Conservation (phyloP, 768 basidiomycete species). For the Hypsizygus marmoreus region DNA sequence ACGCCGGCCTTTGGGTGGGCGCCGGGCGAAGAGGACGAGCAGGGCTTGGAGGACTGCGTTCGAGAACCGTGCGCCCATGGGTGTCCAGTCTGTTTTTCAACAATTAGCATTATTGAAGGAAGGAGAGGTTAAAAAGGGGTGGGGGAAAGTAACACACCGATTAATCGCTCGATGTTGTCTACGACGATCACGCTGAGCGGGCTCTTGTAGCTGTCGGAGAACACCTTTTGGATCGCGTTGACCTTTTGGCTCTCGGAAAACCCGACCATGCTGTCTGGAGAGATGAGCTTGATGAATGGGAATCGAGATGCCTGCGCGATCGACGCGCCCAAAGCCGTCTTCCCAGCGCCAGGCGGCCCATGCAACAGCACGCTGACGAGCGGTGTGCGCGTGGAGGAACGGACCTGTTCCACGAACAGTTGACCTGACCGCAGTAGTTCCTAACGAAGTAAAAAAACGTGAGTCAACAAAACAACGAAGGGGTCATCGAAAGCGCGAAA, state of each 20-base stretch:
- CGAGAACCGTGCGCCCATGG: conserved; percentile 95
- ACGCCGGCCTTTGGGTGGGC: conserved; percentile 92
- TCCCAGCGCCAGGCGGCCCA: conserved; percentile 89
- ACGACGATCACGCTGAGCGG: conserved; percentile 95
- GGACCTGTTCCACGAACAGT: conserved; percentile 92
- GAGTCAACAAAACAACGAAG: background rate
- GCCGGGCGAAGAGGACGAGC: conserved; percentile 81
- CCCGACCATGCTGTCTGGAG: conserved; percentile 96
- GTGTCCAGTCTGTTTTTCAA: conserved; percentile 81
- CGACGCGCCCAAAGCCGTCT: conserved; percentile 91
- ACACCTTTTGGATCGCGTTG: conserved; percentile 86
- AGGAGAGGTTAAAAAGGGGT: background rate
- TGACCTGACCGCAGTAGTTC: conserved; percentile 84
- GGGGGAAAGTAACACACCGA: conserved; percentile 78
- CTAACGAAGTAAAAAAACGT: conserved; percentile 41
- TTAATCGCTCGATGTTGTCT: conserved; percentile 89
- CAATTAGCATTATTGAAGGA: background rate
- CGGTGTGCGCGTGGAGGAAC: conserved; percentile 85
- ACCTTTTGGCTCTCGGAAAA: conserved; percentile 94
- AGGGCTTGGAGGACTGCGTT: conserved; percentile 91
- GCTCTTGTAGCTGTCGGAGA: conserved; percentile 96
- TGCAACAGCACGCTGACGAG: conserved; percentile 89
- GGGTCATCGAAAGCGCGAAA: background rate
- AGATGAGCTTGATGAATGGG: conserved; percentile 97
- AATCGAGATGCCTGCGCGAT: conserved; percentile 93